Evolutionary conservation across 2,329 filamentous ascomycete species (phyloP).

Genomic region (Ceratocystis smalleyi): DNA sequence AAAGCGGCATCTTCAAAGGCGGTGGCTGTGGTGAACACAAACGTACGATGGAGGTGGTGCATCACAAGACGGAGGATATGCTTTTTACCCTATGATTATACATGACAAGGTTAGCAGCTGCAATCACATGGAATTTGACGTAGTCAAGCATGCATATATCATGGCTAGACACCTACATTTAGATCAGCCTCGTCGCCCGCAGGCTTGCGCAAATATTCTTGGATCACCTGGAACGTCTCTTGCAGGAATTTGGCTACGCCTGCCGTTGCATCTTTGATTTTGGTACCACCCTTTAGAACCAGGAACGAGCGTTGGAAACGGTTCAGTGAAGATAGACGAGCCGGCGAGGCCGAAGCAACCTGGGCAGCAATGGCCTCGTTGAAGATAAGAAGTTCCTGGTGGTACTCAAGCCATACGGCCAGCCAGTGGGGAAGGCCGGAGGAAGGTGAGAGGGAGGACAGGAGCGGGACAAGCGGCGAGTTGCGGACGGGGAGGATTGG

Average conservation of each 20-base stretch:
- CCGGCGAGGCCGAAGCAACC: constrained; percentile 28
- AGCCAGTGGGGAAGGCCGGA: constrained; percentile 31
- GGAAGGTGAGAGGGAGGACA: constrained; percentile 33
- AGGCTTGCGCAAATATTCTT: constrained; percentile 28
- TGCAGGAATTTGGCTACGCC: constrained; percentile 36
- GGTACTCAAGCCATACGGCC: constrained; percentile 36
- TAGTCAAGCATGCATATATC: not conserved
- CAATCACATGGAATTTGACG: not conserved
- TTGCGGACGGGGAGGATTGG: constrained; percentile 47
- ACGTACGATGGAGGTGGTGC: constrained; percentile 41
- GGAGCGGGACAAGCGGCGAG: constrained; percentile 33
- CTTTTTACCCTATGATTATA: constrained; percentile 10
- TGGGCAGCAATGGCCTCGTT: constrained; percentile 30
- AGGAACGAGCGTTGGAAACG: constrained; percentile 46
- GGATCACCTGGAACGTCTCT: constrained; percentile 25
- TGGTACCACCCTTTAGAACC: constrained; percentile 36
- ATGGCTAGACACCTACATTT: constrained; percentile 10
- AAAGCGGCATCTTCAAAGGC: constrained; percentile 48
- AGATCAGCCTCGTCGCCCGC: constrained; percentile 3
- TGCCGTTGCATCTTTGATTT: constrained; percentile 46
- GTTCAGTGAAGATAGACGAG: constrained; percentile 39
- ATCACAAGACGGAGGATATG: constrained; percentile 27
- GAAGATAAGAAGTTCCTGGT: constrained; percentile 30
- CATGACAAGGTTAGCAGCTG: not conserved
- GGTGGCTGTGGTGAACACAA: constrained; percentile 29